Conservation (phyloP, 345 rosid genomes). For the Populus euphratica region DNA sequence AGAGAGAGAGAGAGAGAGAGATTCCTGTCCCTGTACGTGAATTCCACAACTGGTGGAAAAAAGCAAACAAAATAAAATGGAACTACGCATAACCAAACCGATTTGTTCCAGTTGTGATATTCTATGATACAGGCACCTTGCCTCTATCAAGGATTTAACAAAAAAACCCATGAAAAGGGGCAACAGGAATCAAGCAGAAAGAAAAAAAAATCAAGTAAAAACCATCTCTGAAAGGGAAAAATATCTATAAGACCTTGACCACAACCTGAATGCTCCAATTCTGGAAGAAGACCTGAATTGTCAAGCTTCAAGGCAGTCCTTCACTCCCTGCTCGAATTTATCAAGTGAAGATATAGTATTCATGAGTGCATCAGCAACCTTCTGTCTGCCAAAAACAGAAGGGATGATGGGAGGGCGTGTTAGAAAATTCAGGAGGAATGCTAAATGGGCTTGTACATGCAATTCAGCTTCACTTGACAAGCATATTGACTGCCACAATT, state of each 20-base stretch:
- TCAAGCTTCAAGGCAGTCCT: conserved; percentile 59
- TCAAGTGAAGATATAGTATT: conserved; percentile 50
- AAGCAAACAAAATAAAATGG: background rate
- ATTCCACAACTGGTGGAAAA: background rate
- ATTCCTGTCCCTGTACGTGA: background rate
- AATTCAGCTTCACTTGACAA: background rate
- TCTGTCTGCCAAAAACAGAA: conserved; percentile 36
- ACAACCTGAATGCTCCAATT: conserved; percentile 7
- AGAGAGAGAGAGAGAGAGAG: too few relatives aligned
- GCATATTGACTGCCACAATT: background rate
- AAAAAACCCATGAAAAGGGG: background rate
- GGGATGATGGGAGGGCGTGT: background rate
- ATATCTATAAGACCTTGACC: conserved; percentile 13
- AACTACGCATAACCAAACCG: background rate
- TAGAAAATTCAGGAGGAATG: background rate
- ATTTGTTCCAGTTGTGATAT: background rate
- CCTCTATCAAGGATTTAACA: background rate
- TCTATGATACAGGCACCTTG: background rate
- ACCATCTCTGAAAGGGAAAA: conserved; percentile 1
- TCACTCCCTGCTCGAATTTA: conserved; percentile 56
- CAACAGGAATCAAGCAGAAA: background rate
- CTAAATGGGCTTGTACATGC: background rate
- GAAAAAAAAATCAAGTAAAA: background rate
- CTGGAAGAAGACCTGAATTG: conserved; percentile 4
- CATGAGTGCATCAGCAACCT: conserved; percentile 46